A percentile compares a stretch with the other conserved stretches of the same genome.
These are phyloP conservation scores for Starmera stellimalicola DNA, from an alignment of 1,139 yeast genomes.

Conservation along the genomic window DNA sequence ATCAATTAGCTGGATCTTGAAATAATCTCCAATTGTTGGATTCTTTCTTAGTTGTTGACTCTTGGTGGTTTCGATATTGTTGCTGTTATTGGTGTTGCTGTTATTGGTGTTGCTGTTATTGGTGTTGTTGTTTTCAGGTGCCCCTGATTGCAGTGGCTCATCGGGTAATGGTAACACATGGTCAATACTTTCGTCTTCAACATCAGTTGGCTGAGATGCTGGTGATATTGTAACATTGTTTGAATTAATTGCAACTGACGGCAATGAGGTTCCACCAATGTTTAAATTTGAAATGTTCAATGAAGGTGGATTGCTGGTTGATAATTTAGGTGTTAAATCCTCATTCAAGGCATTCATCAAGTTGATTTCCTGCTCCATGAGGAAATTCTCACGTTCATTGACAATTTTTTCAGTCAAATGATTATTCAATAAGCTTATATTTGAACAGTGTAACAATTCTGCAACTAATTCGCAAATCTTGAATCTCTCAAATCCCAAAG, in stretches of 20 bases:
- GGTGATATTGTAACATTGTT: slow-evolving; percentile 17
- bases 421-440: slow-evolving; percentile 88
- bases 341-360: slow-evolving; percentile 18
- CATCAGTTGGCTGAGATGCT: slow-evolving; percentile 1
- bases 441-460: slow-evolving; percentile 89
- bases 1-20: slow-evolving; percentile 80
- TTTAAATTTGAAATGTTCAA: slow-evolving; percentile 15
- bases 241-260: slow-evolving; percentile 19
- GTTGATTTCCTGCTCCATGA: slow-evolving; percentile 25
- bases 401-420: slow-evolving; percentile 74
- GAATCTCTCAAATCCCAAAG: slow-evolving; percentile 92
- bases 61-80: slow-evolving; percentile 1
- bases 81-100: slow-evolving; percentile 5
- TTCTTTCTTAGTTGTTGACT: slow-evolving; percentile 29
- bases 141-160: neutral
- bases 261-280: slow-evolving; percentile 19
- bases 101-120: slow-evolving; percentile 1
- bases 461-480: slow-evolving; percentile 94
- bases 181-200: slow-evolving; percentile 3
- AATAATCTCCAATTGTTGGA: slow-evolving; percentile 83
- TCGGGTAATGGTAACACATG: slow-evolving; percentile 2
- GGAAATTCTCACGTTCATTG: slow-evolving; percentile 60
- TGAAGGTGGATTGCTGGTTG: slow-evolving; percentile 1
- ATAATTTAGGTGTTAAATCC: slow-evolving; percentile 6
- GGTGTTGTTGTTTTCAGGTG: slow-evolving; percentile 1